Base-by-base conservation (phyloP, 495 filamentous ascomycete genomes). In the Penicillium egyptiacum region DNA sequence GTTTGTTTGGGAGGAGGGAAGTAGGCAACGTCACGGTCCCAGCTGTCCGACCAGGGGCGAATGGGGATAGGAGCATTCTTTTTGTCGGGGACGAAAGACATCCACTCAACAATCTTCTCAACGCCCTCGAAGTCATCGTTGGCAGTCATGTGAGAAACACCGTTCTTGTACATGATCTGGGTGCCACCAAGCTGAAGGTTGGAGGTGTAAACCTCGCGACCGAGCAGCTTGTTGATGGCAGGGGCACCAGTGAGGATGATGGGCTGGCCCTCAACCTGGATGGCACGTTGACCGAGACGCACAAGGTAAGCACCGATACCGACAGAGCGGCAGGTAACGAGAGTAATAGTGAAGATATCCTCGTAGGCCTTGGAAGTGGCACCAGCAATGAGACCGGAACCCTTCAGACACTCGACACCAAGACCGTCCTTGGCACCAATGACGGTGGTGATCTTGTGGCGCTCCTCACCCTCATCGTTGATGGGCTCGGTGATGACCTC, bases 81-180 rank as follows among this genome's bases (percentile, higher is more conserved):
- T 81, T 90, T 91, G 70, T 96, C 95, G 23, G 94, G 94, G 22
- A 98, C 89, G 69, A 90, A 98, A 4, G 91, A 89, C 79, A 98
- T 85, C 94, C 94, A 98, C 64, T 96, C 87, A 28, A 98, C 88
- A 68, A 98, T 98, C 85, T 96, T 96, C 74, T 89, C 87, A 14
- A 98, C 91, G 82, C 94, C 94, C 59, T 91, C 91, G 57, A 98
- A 98, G 80, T 98, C 94, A 70, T 98, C 94, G 66, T 86, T 89
- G 68, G 94, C 94, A 58, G 93, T 97, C 88, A 98, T 89, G 78
- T 98, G 94, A 9, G 95, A 98, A 25, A 98, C 95, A 83, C 94
- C 94, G 70, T 98, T 98, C 78, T 88, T 93, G 84, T 98, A 98
- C 94, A 98, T 98, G 82, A 98, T 98, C 77, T 98, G 94, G 40